Base-by-base conservation (phyloP, 805 yeast genomes). In the Kodamaea kaohsiungensis region DNA sequence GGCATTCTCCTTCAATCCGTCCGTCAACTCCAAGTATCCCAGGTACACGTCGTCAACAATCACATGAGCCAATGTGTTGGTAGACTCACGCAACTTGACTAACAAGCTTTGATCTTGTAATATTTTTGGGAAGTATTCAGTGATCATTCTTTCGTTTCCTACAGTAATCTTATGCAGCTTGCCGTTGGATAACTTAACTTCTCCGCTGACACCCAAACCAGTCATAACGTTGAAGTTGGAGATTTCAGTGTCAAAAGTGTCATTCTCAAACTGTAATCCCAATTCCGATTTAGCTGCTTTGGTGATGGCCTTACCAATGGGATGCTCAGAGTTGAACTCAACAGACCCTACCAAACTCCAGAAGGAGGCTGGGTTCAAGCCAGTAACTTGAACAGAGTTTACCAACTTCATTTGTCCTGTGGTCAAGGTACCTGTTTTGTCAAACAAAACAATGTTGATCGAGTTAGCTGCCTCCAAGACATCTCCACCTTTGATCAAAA, bases 401-500 rank as follows among this genome's bases (percentile, higher is more conserved):
- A 60, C 60, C 13, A 82, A 56, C 39, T 65, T 70, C 95, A 95
- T 88, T 43, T 81, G 75, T 12, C 99, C 99, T 0, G 87, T 76
- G 0, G 99, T 96, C 45, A 95, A 75, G 0, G 99, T 95, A 2
- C 99, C 99, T 0, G 99, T 95, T 70, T 95, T 95, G 71, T 95
- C 99, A 68, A 95, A 93, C 30, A 95, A 76, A 25, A 91, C 83
- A 10, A 83, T 78, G 58, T 85, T 80, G 40, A 90, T 76, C 16
- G 78, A 72, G 62, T 83, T 82, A 7, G 95, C 86, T 53, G 74
- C 78, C 65, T 95, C 98, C 57, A 95, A 78, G 13, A 89, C 83
- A 50, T 88, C 96, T 18, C 98, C 99, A 48, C 98, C 97, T 69
- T 93, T 95, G 63, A 95, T 88, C 52, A 95, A 75, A 4, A 95